Evolutionary conservation across 192 early-diverging fungal genomes (phyloP), one percentile per base, ranked within the genome.

Genomic region (Funneliformis mosseae): DNA sequence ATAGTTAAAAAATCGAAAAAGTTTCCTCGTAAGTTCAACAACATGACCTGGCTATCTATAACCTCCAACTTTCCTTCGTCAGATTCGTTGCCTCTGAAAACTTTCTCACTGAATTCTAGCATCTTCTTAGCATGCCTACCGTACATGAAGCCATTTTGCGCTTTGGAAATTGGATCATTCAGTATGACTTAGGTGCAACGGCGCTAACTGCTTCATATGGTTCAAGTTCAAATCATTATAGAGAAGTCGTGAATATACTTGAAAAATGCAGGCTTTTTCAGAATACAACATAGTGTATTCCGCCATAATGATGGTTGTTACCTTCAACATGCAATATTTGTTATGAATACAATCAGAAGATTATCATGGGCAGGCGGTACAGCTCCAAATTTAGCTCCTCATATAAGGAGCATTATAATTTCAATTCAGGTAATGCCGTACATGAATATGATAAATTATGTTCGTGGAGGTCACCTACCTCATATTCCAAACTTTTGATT

Each of bases 121-220:
- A n/a, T n/a, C n/a, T n/a, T n/a, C n/a, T n/a, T n/a, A n/a, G 45
- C 63, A 64, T 64, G 63, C 21, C 45, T 72, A 72, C 70, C 8
- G 70, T 72, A 9, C 38, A 6, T n/a, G 43, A 72, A 48, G 70
- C 70, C 14, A 8, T 1, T 48, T 25, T 72, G 0, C 70, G 43
- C 28, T 21, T 2, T 6, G 70, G 70, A 72, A 72, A 72, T 23
- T 72, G 70, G 70, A 72, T 72, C 2, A 72, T 72, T 7, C 70
- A 72, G 10, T 72, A 72, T 23, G 45, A 72, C 28, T 72, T 72
- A 72, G 70, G 70, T 48, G 70, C 74, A 61, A n/a, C 55, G 39
- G 55, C 74, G 21, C 55, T 76, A 42, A 33, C 74, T 76, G 55
- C 74, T 21, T 76, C 74, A 11, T 76, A 61, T 61, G 55, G 74